A percentile compares a stretch with the other conserved stretches of the same genome.
These are phyloP conservation scores for Tympanopsis confertula DNA, from an alignment of 2,329 filamentous ascomycete species.

Conservation along the genomic window DNA sequence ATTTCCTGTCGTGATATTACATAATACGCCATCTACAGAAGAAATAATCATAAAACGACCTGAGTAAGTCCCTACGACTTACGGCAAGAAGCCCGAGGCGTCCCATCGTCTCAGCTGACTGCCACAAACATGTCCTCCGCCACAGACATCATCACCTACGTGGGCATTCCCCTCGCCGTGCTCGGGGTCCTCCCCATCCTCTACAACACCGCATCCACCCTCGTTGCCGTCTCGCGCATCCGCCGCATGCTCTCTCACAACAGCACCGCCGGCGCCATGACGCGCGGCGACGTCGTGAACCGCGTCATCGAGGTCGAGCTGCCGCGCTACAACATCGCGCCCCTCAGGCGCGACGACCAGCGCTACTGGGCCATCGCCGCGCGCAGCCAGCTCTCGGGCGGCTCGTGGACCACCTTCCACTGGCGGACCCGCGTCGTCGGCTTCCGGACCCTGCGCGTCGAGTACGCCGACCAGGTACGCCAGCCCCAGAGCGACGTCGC, in stretches of 20 bases:
- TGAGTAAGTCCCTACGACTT: too few relatives aligned
- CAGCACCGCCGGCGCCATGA: constrained; percentile 41
- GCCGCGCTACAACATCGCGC: constrained; percentile 51
- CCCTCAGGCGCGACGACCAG: constrained; percentile 39
- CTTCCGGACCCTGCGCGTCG: constrained; percentile 47
- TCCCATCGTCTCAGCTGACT: too few relatives aligned
- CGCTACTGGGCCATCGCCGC: constrained; percentile 21
- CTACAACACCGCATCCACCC: constrained; percentile 50
- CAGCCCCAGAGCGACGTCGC: constrained; percentile 38
- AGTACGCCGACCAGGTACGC: constrained; percentile 44
- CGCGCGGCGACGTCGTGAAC: constrained; percentile 51
- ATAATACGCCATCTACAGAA: too few relatives aligned
- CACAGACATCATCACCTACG: constrained; percentile 40
- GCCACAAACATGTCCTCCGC: constrained; percentile 11
- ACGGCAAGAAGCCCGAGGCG: too few relatives aligned
- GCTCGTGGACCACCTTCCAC: constrained; percentile 54
- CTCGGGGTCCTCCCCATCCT: constrained; percentile 51
- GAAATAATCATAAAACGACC: too few relatives aligned
- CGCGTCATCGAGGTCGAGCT: constrained; percentile 56
- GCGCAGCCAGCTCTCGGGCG: constrained; percentile 42
- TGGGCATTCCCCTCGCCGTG: constrained; percentile 45
- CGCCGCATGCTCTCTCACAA: constrained; percentile 43
- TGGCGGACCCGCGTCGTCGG: constrained; percentile 54
- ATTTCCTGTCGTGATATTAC: too few relatives aligned
- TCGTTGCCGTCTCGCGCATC: constrained; percentile 48